These are phyloP conservation scores for Celoporthe dispersa DNA, from an alignment of 2,329 filamentous ascomycete species.

Conservation along the genomic window DNA sequence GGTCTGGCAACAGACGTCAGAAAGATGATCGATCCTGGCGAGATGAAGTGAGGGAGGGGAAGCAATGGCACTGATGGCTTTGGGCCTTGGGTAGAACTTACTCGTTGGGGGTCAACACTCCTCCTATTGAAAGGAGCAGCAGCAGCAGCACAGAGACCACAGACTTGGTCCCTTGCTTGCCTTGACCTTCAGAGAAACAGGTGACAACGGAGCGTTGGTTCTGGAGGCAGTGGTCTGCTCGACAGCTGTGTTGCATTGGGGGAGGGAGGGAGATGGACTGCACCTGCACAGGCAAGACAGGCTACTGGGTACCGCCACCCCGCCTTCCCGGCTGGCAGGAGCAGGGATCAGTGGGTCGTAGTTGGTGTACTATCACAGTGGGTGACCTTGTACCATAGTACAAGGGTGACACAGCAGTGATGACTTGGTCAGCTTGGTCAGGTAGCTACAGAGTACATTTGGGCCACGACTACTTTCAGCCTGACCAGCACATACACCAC, in stretches of 20 bases:
- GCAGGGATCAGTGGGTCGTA: background rate
- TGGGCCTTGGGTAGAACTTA: background rate
- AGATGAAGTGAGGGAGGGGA: background rate
- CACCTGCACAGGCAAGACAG: background rate
- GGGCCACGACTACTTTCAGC: background rate
- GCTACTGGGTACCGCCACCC: constrained; percentile 3
- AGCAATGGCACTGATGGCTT: background rate
- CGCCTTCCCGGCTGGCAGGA: constrained; percentile 9
- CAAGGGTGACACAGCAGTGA: background rate
- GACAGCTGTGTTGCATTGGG: background rate
- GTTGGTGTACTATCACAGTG: background rate
- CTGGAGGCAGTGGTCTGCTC: background rate
- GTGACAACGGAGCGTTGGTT: background rate
- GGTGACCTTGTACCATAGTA: background rate
- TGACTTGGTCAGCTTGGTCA: constrained; percentile 5
- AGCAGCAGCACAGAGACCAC: background rate
- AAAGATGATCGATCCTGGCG: background rate
- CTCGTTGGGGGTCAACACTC: background rate
- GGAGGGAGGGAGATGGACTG: background rate
- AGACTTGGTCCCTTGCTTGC: background rate
- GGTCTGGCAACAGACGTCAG: background rate
- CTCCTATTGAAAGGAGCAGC: background rate
- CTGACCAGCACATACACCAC: background rate
- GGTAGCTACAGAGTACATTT: background rate
- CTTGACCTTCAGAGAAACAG: background rate